Percentiles rank a stretch among this genome's conserved stretches.
Evolutionary conservation across 1,139 yeast genomes (phyloP).

Genomic region (Pichia sp.): DNA sequence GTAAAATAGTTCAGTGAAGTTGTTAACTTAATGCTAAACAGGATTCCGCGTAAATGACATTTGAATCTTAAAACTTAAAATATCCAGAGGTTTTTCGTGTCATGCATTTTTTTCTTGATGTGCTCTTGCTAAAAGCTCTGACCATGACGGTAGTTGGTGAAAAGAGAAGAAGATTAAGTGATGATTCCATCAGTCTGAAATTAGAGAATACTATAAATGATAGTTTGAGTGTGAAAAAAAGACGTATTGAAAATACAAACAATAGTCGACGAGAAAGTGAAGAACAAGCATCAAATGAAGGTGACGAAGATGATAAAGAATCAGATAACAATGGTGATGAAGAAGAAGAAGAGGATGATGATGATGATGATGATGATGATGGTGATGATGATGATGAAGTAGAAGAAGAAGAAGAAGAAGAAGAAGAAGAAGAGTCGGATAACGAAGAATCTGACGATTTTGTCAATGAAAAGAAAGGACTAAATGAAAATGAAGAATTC

Average conservation of each 20-base stretch:
- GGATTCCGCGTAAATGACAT: not conserved
- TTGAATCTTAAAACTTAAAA: too few species aligned
- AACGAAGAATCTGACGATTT: constrained; percentile 15
- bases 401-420: constrained; percentile 14
- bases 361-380: constrained; percentile 1
- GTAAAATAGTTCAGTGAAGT: not conserved
- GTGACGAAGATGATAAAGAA: not conserved
- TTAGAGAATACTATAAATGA: not conserved
- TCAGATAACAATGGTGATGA: too few species aligned
- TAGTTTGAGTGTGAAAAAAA: not conserved
- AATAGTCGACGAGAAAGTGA: not conserved
- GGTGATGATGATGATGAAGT: constrained; percentile 6
- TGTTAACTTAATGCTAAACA: not conserved
- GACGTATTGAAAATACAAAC: not conserved
- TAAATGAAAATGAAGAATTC: constrained; percentile 27
- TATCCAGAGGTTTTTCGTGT: too few species aligned
- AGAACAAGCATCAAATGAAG: not conserved
- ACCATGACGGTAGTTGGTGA: not conserved
- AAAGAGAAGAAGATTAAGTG: not conserved
- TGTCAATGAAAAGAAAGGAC: constrained; percentile 2
- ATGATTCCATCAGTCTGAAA: too few species aligned
- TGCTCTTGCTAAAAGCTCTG: too few species aligned
- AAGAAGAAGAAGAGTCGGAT: constrained; percentile 19
- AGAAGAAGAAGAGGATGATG: not conserved
- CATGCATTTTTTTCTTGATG: too few species aligned